Evolutionary conservation across 225 moss, liverwort and hornwort species (phyloP).

Genomic region (Climacium dendroides): DNA sequence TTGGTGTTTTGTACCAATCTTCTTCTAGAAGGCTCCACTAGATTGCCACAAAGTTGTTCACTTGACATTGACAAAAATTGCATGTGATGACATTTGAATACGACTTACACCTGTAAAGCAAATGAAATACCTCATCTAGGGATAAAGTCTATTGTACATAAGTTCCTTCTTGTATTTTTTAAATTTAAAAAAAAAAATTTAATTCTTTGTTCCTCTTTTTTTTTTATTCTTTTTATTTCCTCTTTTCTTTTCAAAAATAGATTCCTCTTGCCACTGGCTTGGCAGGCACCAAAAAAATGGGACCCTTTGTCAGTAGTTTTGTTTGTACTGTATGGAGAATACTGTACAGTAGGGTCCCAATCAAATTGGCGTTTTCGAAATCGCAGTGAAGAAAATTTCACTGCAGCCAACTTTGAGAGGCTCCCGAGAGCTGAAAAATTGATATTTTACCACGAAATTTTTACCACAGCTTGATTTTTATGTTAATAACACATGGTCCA

Average conservation of each 20-base stretch:
- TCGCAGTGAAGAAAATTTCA: no score
- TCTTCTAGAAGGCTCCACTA: accelerated
- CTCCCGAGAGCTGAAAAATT: no score
- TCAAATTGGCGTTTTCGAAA: no score
- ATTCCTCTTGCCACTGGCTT: neutral
- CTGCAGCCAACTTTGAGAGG: no score
- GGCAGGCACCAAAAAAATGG: neutral
- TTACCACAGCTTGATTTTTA: no score
- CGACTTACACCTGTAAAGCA: no score
- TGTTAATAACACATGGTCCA: no score
- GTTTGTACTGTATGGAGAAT: neutral
- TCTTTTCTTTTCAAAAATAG: neutral
- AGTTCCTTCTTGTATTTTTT: neutral
- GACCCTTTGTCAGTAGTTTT: neutral
- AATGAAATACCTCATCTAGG: no score
- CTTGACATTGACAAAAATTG: neutral
- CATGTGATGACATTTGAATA: neutral
- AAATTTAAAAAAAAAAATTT: no score
- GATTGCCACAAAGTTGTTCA: neutral
- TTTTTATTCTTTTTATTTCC: neutral
- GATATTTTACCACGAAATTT: no score
- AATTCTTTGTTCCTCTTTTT: neutral
- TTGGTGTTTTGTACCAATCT: no score
- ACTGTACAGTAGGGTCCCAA: no score
- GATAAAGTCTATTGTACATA: neutral